Conservation (phyloP, 805 yeast species). For the Monosporozyma aquatica region DNA sequence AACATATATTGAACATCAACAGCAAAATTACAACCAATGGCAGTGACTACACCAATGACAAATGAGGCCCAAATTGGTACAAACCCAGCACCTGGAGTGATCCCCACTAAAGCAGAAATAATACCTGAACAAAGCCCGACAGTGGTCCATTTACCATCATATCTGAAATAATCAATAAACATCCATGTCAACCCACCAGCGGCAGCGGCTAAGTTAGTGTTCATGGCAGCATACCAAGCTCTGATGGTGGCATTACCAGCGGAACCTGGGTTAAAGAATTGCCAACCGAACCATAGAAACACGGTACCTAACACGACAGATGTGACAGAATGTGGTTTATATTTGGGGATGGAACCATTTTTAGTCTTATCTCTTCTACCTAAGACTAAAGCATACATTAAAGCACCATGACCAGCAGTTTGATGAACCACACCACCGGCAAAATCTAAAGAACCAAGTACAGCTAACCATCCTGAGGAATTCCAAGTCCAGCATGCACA, state of each 20-base stretch:
- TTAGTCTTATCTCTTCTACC: conserved; percentile 80
- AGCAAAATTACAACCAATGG: conserved; percentile 71
- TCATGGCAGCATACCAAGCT: conserved; percentile 88
- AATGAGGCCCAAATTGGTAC: conserved; percentile 89
- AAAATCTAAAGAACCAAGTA: conserved; percentile 81
- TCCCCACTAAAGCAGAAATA: conserved; percentile 87
- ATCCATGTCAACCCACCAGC: conserved; percentile 92
- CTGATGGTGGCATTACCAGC: conserved; percentile 89
- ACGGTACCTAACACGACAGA: conserved; percentile 88
- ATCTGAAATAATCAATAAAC: conserved; percentile 79
- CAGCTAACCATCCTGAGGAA: conserved; percentile 78
- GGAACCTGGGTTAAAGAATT: conserved; percentile 93
- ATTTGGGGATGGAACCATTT: conserved; percentile 64
- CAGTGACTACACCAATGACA: conserved; percentile 73
- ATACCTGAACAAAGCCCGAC: conserved; percentile 93
- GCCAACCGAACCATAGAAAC: conserved; percentile 96
- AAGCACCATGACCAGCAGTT: conserved; percentile 88
- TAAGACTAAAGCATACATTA: conserved; percentile 82
- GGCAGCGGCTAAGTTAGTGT: conserved; percentile 91
- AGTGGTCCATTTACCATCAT: conserved; percentile 84
- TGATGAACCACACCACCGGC: conserved; percentile 99
- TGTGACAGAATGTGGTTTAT: conserved; percentile 89
- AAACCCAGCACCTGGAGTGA: conserved; percentile 95
- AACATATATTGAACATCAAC: conserved; percentile 67
- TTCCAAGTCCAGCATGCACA: conserved; percentile 98